Base-by-base conservation (phyloP, 2,329 filamentous ascomycete genomes). In the Emmonsiellopsis sp. region DNA sequence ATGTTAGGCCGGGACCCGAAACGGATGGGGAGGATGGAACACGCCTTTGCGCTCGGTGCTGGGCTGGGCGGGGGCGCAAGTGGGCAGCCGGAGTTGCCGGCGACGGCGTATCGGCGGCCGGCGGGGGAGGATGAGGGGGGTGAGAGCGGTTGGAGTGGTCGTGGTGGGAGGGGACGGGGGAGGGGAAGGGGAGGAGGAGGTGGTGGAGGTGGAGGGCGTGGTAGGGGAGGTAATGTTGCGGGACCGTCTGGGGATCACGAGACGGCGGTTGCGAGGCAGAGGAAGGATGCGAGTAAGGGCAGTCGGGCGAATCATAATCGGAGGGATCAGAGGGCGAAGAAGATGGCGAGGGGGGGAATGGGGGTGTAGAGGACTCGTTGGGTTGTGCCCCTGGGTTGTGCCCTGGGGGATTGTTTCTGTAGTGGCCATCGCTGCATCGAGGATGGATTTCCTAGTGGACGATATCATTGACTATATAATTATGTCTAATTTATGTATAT, bases 271-370 rank as follows among this genome's bases (percentile, higher is more conserved):
- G 85, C 87, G 8, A 78, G 89, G 59, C 79, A 84, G 61, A 79
- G 80, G 57, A 95, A 95, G 66, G 91, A 95, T 65, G 83, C 86
- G 31, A 87, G 84, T 60, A 95, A 95, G 68, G 79, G 84, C 2
- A 87, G 86, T 21, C 77, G 86, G 56, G 90, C 88, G 34, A 95
- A 95, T 65, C 90, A 95, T 66, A 93, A 89, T 68, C 81, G 91
- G 31, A 80, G 89, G 49, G 87, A 94, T 64, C 78, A 81, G 61
- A 70, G 80, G 54, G 81, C 79, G 45, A 80, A 71, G 65, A 84
- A 84, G 68, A 80, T 84, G 72, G 80, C 80, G 2, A 72, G 79
- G 56, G 80, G 75, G 50, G 80, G 80, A 31, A 64, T 66, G 5
- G 71, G 61, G 65, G 63, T 48, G 66, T 62, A 42, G 68, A 32